Evolutionary conservation across 495 filamentous ascomycete genomes (phyloP), one percentile per base, ranked within the genome.

Genomic region (Bacidia gigantensis): DNA sequence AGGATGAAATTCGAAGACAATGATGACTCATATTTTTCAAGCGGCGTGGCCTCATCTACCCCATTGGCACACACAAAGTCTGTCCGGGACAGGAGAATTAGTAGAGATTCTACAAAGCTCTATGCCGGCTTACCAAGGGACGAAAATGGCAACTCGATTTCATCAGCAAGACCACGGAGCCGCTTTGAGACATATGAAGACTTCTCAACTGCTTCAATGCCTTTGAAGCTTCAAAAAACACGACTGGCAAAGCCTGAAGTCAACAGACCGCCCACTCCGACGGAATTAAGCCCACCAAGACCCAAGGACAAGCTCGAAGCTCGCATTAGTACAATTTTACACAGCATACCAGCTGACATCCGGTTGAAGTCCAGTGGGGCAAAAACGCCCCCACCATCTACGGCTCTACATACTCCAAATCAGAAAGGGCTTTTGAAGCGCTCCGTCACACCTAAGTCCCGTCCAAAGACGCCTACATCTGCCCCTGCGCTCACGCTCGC

Each of bases 301-400:
- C 57, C 63, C 9, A 79, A 83, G 38, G 81, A 84, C 52, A 78
- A 84, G 35, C 72, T 98, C 2, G 87, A 94, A 59, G 79, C 84
- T 49, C 87, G 89, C 55, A 89, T 98, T 44, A 84, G 77, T 62
- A 81, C 84, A 18, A 85, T 98, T 45, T 73, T 98, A 9, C 79
- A 82, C 43, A 80, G 74, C 10, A 80, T 98, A 26, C 87, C 89
- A 29, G 80, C 84, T 17, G 78, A 78, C 35, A 93, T 98, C 55
- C 81, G 80, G 42, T 74, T 96, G 32, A 26, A 50, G 22, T 50
- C 47, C 5, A 17, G 25, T 17, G 47, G 47, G 5, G 26, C 47
- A 11, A 50, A 50, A 20, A 79, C 78, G 3, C 75, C 78, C 17
- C 72, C 72, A 11, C 67, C 73, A 47, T 61, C 69, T 52, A 58